Percentiles rank a stretch among this genome's conserved stretches.
Evolutionary conservation across 2,329 filamentous ascomycete genomes (phyloP).

Genomic region (Amesomyces nigricolor): DNA sequence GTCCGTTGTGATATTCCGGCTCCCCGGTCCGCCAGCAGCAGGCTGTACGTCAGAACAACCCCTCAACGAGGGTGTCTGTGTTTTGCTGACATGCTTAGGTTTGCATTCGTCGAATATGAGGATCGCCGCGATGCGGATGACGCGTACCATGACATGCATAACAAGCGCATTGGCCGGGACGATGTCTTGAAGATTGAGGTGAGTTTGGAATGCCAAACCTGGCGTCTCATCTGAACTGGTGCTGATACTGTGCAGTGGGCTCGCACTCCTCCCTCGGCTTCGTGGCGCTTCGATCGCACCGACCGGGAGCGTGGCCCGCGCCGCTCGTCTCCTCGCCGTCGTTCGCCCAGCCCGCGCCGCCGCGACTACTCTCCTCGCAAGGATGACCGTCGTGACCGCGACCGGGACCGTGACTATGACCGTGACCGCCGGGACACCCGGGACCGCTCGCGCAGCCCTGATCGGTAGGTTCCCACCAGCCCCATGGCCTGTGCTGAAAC

Average conservation of each 20-base stretch:
- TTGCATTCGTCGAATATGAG: constrained; percentile 99
- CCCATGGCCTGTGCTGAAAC: background rate
- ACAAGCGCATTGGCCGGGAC: constrained; percentile 94
- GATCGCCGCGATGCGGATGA: constrained; percentile 97
- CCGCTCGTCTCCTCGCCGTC: constrained; percentile 55
- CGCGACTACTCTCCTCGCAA: constrained; percentile 83
- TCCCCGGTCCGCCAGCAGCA: constrained; percentile 84
- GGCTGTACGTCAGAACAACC: constrained; percentile 68
- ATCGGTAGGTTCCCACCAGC: constrained; percentile 41
- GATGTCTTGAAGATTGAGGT: constrained; percentile 98
- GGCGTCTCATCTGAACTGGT: background rate
- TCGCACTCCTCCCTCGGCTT: constrained; percentile 93
- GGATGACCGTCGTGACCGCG: constrained; percentile 77
- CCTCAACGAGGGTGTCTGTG: background rate
- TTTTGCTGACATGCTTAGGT: constrained; percentile 44
- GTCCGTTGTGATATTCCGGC: constrained; percentile 98
- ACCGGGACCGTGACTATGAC: constrained; percentile 70
- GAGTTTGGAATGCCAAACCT: constrained; percentile 29
- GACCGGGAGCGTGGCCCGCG: constrained; percentile 41
- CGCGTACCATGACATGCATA: constrained; percentile 99
- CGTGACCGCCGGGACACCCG: constrained; percentile 67
- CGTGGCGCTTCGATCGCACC: constrained; percentile 82
- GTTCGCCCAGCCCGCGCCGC: constrained; percentile 73
- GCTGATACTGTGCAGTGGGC: constrained; percentile 67
- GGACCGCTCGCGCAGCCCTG: constrained; percentile 69